Conservation (phyloP, 176 grass and related monocot species). For the Zizania latifolia region DNA sequence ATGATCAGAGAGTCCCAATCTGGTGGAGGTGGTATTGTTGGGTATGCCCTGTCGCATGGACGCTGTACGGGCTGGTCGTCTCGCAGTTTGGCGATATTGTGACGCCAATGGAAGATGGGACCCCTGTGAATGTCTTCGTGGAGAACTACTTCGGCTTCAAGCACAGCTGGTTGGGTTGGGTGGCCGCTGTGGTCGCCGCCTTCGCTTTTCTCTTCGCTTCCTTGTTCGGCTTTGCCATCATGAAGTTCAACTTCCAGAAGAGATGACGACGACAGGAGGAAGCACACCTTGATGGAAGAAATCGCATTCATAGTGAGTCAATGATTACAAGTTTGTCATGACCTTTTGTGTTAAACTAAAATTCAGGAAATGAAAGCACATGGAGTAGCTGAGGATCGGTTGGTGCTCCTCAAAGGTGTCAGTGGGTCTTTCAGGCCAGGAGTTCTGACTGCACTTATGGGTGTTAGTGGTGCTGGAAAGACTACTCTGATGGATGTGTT, state of each 20-base stretch:
- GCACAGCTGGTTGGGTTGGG: neutral
- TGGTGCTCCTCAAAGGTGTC: slow-evolving; percentile 68
- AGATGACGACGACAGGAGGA: slow-evolving; percentile 9
- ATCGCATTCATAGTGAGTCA: neutral
- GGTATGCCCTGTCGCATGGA: slow-evolving; percentile 11
- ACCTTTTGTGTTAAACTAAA: slow-evolving; percentile 11
- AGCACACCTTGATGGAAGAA: neutral
- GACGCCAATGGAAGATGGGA: neutral
- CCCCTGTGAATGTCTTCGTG: neutral
- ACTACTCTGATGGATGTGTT: too few species aligned
- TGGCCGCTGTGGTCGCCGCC: neutral
- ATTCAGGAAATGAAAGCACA: slow-evolving; percentile 95
- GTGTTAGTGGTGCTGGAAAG: too few species aligned
- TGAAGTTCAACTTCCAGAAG: slow-evolving; percentile 65
- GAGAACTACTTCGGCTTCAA: neutral
- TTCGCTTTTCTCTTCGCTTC: slow-evolving; percentile 23
- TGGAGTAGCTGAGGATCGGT: slow-evolving; percentile 53
- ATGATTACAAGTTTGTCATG: neutral
- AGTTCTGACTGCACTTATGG: too few species aligned
- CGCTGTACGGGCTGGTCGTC: slow-evolving; percentile 7
- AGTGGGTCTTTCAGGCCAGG: slow-evolving; percentile 85
- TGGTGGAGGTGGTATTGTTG: slow-evolving; percentile 24
- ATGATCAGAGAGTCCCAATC: neutral
- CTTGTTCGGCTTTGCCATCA: slow-evolving; percentile 51
- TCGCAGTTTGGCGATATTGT: neutral